These are phyloP conservation scores for Myxozyma neotropica DNA, from an alignment of 805 yeast genomes.

Conservation along the genomic window DNA sequence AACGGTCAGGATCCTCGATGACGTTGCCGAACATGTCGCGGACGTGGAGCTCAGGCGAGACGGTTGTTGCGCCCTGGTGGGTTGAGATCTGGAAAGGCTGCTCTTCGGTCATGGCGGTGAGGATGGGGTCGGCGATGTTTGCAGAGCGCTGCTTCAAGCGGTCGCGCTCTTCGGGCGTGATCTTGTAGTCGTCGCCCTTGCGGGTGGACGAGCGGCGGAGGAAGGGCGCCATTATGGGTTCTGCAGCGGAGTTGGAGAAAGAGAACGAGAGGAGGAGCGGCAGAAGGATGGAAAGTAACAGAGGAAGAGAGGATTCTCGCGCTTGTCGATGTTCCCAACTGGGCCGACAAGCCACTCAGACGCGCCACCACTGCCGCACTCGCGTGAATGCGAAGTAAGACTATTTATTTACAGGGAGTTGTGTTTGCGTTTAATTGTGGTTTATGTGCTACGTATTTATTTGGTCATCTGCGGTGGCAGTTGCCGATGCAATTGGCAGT, in stretches of 20 bases:
- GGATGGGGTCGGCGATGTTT: constrained; percentile 67
- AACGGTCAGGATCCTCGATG: constrained; percentile 76
- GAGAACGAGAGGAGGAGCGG: background rate
- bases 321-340: background rate
- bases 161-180: constrained; percentile 28
- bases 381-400: background rate
- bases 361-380: constrained; percentile 1
- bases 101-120: constrained; percentile 89
- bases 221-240: no score
- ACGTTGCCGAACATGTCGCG: constrained; percentile 86
- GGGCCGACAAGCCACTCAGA: background rate
- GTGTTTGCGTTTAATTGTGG: background rate
- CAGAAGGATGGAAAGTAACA: background rate
- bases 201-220: constrained; percentile 25
- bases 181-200: background rate
- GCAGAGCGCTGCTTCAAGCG: constrained; percentile 29
- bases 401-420: background rate
- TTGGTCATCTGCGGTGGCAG: no score
- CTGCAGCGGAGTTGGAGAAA: background rate
- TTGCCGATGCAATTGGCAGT: no score
- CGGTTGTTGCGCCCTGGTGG: constrained; percentile 46
- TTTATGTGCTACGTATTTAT: no score
- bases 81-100: constrained; percentile 84
- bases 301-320: background rate
- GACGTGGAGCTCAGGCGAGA: constrained; percentile 57